Base-by-base conservation (phyloP, 805 yeast species). In the Candida silvicultrix region DNA sequence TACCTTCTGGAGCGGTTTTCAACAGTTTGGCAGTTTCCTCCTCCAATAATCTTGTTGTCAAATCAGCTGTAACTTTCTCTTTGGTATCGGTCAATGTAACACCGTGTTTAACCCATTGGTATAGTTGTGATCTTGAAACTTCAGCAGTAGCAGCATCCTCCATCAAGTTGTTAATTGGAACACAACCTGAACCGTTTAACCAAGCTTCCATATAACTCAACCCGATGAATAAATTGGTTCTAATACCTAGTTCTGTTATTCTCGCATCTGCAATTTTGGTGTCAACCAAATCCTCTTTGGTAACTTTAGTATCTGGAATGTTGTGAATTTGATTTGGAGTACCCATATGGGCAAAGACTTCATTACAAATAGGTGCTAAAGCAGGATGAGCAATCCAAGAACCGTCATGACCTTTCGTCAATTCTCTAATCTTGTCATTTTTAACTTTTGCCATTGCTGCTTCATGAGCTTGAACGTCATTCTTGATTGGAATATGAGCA, bases 341-440 rank as follows among this genome's bases (percentile, higher is more conserved):
- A 50, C 87, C 85, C 89, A 85, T 84, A 61, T 82, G 78, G 59
- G 77, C 75, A 69, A 85, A 85, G 12, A 85, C 87, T 54, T 77
- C 74, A 58, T 83, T 74, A 44, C 88, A 89, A 53, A 85, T 79
- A 10, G 83, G 76, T 21, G 85, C 86, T 63, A 85, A 72, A 19
- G 89, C 90, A 11, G 95, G 95, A 61, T 85, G 94, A 5, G 92
- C 92, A 61, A 85, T 85, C 95, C 95, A 85, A 47, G 92, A 83
- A 43, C 94, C 89, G 68, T 85, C 94, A 66, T 87, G 89, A 43
- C 94, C 94, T 42, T 85, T 83, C 40, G 71, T 65, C 41, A 84
- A 83, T 66, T 85, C 95, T 58, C 94, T 72, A 53, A 81, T 74
- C 66, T 85, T 85, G 65, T 85, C 95, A 61, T 72, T 77, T 54